Conservation (phyloP, 768 basidiomycete genomes). For the Mycena epipterygia region DNA sequence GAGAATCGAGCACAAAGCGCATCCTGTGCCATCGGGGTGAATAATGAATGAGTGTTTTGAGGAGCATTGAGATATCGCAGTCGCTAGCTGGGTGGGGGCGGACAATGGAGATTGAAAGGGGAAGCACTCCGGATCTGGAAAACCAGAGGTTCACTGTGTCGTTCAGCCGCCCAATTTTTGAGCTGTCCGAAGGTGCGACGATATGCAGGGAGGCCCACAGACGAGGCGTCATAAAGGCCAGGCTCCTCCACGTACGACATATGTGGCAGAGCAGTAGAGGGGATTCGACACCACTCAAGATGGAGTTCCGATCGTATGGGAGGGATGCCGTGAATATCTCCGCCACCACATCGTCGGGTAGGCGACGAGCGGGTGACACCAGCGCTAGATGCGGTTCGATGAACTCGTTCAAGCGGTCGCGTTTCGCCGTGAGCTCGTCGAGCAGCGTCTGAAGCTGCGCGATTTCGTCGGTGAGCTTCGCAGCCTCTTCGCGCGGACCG, state of each 20-base stretch:
- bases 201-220: constrained; percentile 8
- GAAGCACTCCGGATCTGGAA: constrained; percentile 7
- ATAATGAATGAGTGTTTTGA: too few species aligned
- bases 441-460: background rate
- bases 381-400: constrained; percentile 3
- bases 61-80: background rate
- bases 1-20: background rate
- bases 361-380: constrained; percentile 9
- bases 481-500: background rate
- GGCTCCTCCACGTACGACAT: background rate
- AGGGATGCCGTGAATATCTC: constrained; percentile 5
- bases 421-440: background rate
- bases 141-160: background rate
- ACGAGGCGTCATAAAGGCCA: background rate
- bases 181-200: too few species aligned
- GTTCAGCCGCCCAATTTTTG: background rate
- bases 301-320: background rate
- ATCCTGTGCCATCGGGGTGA: background rate
- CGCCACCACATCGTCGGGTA: background rate
- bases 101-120: constrained; percentile 9
- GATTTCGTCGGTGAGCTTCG: background rate
- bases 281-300: background rate
- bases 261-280: constrained; percentile 11
- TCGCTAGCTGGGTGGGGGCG: too few species aligned
- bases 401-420: background rate